Evolutionary conservation across 192 early-diverging fungal genomes (phyloP).

Genomic region (Backusella macrospora): DNA sequence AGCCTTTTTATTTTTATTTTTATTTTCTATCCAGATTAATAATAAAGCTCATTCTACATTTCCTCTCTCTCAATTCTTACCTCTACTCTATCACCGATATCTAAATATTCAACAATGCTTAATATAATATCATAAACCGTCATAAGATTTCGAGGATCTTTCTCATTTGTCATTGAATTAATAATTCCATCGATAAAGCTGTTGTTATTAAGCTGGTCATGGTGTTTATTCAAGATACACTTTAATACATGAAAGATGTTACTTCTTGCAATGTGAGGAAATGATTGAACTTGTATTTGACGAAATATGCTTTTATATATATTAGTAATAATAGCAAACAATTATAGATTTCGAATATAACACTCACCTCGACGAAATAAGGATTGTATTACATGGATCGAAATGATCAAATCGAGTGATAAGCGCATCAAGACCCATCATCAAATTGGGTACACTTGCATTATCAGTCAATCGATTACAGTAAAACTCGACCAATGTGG

Average conservation of each 20-base stretch:
- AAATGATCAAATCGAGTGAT: constrained; percentile 60
- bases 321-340: no score
- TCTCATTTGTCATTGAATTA: constrained; percentile 91
- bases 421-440: constrained; percentile 65
- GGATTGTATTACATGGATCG: constrained; percentile 50
- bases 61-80: constrained; percentile 32
- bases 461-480: constrained; percentile 71
- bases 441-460: constrained; percentile 64
- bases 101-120: constrained; percentile 73
- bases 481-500: constrained; percentile 72
- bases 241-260: constrained; percentile 76
- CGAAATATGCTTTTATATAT: constrained; percentile 65
- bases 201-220: constrained; percentile 60
- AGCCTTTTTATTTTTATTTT: constrained; percentile 45
- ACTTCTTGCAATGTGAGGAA: constrained; percentile 82
- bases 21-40: neutral
- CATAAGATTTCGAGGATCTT: constrained; percentile 96
- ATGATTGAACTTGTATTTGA: constrained; percentile 87
- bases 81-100: constrained; percentile 77
- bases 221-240: constrained; percentile 53
- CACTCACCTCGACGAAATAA: constrained; percentile 39
- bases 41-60: constrained; percentile 15
- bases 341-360: no score
- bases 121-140: constrained; percentile 79
- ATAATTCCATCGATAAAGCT: constrained; percentile 86